Conservation (phyloP, 176 grass and related monocot genomes). For the Tillandsia leiboldiana region DNA sequence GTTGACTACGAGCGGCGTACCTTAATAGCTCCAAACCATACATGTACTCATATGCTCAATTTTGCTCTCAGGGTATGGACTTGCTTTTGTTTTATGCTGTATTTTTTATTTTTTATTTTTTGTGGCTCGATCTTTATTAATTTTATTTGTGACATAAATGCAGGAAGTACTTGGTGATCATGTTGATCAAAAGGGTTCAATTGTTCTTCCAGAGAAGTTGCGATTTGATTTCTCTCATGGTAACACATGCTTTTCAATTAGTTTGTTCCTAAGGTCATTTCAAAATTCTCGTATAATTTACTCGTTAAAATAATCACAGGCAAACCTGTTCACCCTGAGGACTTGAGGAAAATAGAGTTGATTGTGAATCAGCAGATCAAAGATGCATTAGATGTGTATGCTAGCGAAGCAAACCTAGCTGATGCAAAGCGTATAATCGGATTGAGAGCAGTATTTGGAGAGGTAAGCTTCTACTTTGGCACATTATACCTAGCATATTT, state of each 20-base stretch:
- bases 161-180: slow-evolving; percentile 98
- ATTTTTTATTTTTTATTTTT: not conserved
- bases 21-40: slow-evolving; percentile 92
- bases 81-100: slow-evolving; percentile 19
- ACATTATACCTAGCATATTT: not conserved
- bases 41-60: slow-evolving; percentile 97
- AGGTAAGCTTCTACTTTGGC: slow-evolving; percentile 30
- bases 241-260: slow-evolving; percentile 23
- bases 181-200: slow-evolving; percentile 98
- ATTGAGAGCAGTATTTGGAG: slow-evolving; percentile 81
- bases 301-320: slow-evolving; percentile 33
- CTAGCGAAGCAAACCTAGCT: slow-evolving; percentile 52
- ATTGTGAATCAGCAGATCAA: slow-evolving; percentile 96
- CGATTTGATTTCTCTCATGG: slow-evolving; percentile 99
- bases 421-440: slow-evolving; percentile 67
- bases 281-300: not conserved
- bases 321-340: slow-evolving; percentile 84
- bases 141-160: slow-evolving; percentile 7
- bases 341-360: slow-evolving; percentile 84
- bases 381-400: slow-evolving; percentile 68
- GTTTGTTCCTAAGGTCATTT: not conserved
- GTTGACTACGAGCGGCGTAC: slow-evolving; percentile 73
- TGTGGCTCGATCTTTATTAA: not conserved
- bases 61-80: slow-evolving; percentile 76
- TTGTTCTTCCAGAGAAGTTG: slow-evolving; percentile 93